A percentile compares a stretch with the other conserved stretches of the same genome.
These are phyloP conservation scores for Salvia hispanica DNA, from an alignment of 257 asterid genomes.

Conservation along the genomic window DNA sequence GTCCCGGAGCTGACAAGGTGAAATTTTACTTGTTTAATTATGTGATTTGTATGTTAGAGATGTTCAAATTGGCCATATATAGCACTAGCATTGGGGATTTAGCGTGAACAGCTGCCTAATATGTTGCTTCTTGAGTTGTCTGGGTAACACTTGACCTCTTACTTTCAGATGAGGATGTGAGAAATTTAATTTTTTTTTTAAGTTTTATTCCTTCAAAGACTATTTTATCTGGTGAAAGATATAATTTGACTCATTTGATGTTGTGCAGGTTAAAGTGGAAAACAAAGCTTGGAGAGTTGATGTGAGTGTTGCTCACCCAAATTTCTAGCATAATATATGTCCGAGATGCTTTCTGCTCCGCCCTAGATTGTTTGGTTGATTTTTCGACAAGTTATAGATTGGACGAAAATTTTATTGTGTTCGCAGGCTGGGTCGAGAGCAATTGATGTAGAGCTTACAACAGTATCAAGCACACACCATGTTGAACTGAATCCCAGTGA, in stretches of 20 bases:
- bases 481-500: slow-evolving; percentile 93
- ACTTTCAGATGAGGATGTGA: not conserved
- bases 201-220: not conserved
- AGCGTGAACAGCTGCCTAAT: not conserved
- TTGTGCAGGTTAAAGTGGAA: slow-evolving; percentile 89
- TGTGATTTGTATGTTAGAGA: not conserved
- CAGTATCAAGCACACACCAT: slow-evolving; percentile 78
- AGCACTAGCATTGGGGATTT: not conserved
- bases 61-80: not conserved
- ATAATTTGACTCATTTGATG: slow-evolving; percentile 26
- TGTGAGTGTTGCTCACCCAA: slow-evolving; percentile 52
- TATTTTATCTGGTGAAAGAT: slow-evolving; percentile 18
- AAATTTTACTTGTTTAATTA: slow-evolving; percentile 9
- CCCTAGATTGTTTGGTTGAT: not conserved
- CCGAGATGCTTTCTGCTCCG: not conserved
- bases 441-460: slow-evolving; percentile 91
- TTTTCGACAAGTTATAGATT: slow-evolving; percentile 21
- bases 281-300: slow-evolving; percentile 93
- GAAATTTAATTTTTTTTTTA: not conserved
- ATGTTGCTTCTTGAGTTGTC: slow-evolving; percentile 17
- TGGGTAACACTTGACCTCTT: slow-evolving; percentile 16
- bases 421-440: slow-evolving; percentile 81
- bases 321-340: not conserved
- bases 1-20: slow-evolving; percentile 93
- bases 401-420: slow-evolving; percentile 23